phyloP scores from a whole-genome alignment of 2,329 filamentous ascomycete genomes.

The Raffaelea deltoideospora region DNA sequence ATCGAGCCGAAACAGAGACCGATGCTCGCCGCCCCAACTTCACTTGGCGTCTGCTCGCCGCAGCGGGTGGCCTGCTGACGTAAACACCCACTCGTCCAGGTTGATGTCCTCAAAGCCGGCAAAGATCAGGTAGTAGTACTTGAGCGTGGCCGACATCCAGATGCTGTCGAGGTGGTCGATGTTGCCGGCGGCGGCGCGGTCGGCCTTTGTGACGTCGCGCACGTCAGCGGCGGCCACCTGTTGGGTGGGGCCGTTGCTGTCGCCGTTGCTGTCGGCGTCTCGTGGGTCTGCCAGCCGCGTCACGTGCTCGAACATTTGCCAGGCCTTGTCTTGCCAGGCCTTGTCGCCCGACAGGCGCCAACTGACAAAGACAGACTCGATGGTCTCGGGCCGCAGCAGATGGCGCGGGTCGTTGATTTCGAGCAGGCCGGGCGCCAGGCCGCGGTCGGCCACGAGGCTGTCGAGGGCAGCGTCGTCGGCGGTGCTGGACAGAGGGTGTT shows the following conservation, averaged over 20 bases:
- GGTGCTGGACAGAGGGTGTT: no score
- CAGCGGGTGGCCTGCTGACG: constrained; percentile 40
- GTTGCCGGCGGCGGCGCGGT: constrained; percentile 14
- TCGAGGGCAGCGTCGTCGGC: constrained; percentile 13
- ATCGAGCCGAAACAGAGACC: no score
- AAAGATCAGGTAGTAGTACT: constrained; percentile 52
- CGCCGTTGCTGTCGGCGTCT: no score
- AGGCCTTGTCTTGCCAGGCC: constrained; percentile 52
- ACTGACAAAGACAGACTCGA: constrained; percentile 68
- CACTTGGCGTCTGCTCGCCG: constrained; percentile 13
- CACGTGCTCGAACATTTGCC: constrained; percentile 58
- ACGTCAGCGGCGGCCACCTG: constrained; percentile 48
- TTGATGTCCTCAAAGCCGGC: constrained; percentile 41
- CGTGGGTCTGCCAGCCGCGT: no score
- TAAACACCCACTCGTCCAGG: constrained; percentile 47
- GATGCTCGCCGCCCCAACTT: no score
- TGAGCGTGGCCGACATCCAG: constrained; percentile 55
- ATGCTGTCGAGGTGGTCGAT: constrained; percentile 61
- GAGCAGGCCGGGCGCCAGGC: constrained; percentile 39
- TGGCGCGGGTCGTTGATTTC: constrained; percentile 42
- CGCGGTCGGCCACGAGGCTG: constrained; percentile 22
- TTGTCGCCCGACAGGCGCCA: constrained; percentile 56
- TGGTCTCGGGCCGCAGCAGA: constrained; percentile 60
- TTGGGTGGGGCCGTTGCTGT: not conserved
- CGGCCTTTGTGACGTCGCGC: constrained; percentile 41